Conservation (phyloP, 257 asterid species). For the Pogostemon cablin region DNA sequence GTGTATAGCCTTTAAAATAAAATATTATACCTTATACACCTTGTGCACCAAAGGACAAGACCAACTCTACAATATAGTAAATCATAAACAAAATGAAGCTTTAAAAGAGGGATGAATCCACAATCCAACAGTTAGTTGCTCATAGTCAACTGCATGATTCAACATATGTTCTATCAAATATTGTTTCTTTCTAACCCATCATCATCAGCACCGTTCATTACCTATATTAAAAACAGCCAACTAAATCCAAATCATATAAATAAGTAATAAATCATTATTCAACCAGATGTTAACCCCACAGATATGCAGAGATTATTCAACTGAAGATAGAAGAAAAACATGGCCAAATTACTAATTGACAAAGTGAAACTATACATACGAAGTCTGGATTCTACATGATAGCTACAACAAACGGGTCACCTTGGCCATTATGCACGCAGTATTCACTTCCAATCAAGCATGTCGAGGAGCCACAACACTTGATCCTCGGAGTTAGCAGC, state of each 20-base stretch:
- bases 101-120: neutral
- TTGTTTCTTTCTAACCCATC: neutral
- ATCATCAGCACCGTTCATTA: neutral
- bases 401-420: constrained; percentile 19
- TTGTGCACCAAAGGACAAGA: too few relatives aligned
- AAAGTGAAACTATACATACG: constrained; percentile 31
- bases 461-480: constrained; percentile 91
- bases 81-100: neutral
- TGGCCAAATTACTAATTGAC: constrained; percentile 22
- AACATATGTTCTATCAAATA: neutral
- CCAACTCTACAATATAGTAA: too few relatives aligned
- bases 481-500: constrained; percentile 80
- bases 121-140: neutral
- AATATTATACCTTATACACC: too few relatives aligned
- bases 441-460: constrained; percentile 95
- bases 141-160: neutral
- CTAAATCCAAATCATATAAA: too few relatives aligned
- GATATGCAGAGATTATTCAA: constrained; percentile 35
- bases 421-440: constrained; percentile 3
- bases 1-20: too few relatives aligned
- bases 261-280: neutral
- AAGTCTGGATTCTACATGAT: constrained; percentile 24
- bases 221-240: neutral
- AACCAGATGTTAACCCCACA: neutral
- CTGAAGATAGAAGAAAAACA: neutral